Evolutionary conservation across 495 filamentous ascomycete genomes (phyloP), one percentile per base, ranked within the genome.

Genomic region (Eremomyces bilateralis): DNA sequence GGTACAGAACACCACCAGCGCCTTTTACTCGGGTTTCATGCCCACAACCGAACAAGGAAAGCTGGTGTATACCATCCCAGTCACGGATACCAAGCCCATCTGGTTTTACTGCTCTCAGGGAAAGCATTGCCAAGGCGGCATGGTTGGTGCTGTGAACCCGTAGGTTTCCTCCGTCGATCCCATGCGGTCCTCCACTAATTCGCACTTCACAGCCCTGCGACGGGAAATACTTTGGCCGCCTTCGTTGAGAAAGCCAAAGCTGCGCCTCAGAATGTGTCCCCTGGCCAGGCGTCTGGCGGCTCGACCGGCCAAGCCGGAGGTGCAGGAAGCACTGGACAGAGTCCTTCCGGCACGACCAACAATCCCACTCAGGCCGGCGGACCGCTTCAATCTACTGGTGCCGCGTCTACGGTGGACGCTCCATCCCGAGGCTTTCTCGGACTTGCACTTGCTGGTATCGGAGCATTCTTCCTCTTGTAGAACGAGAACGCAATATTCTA

Each of bases 51-150:
- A 13, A 15, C 8, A 21, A 2, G 32, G 42, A 17, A 20, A 29
- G 8, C 42, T 46, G 2, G 46, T 40, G 15, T 51, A 43, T 32
- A 48, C 42, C n/a, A 44, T 60, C 20, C 42, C 44, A 37, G 52
- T 61, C 39, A 51, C 40, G 36, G 53, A 60, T 35, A 46, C 34
- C 21, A 52, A 50, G 22, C 53, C 55, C 17, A 52, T 53, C 38
- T 58, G 53, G 52, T 53, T 39, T 47, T 58, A 57, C 47, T 58
- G 53, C 48, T 45, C 53, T 10, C 54, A 58, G 40, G 47, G 15
- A 11, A 48, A 39, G 34, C 53, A 58, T 45, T 58, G 53, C 48
- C 46, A 54, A 38, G 16, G 11, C 13, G 48, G 50, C 28, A 58
- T 58, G 55, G 50, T 53, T 28, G 53, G 52, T 15, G 52, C 49